Conservation (phyloP, 2,329 filamentous ascomycete genomes). For the Emergomyces africanus region DNA sequence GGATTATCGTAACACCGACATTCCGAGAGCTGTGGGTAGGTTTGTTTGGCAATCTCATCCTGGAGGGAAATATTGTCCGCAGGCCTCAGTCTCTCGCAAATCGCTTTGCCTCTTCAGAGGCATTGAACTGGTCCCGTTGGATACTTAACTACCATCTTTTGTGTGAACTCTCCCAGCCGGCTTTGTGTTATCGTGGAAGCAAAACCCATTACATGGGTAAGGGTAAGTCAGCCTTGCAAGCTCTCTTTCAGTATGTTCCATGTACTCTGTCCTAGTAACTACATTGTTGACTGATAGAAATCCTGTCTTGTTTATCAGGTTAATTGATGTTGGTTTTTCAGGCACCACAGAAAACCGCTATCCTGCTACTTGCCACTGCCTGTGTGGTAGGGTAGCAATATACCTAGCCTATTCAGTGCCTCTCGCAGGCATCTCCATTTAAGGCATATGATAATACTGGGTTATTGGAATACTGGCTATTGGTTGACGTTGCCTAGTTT, state of each 20-base stretch:
- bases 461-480: background rate
- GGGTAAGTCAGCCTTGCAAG: background rate
- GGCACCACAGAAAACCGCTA: background rate
- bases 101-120: background rate
- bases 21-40: background rate
- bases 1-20: background rate
- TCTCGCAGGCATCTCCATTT: background rate
- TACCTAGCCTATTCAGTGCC: background rate
- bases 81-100: background rate
- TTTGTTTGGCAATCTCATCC: background rate
- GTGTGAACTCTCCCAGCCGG: background rate
- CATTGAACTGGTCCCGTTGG: background rate
- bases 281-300: background rate
- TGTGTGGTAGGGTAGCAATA: background rate
- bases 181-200: no score
- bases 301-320: background rate
- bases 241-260: no score
- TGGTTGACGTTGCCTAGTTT: background rate
- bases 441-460: background rate
- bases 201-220: background rate
- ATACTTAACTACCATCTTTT: background rate
- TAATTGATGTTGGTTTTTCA: background rate
- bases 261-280: no score
- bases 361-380: background rate
- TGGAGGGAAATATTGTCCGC: background rate